Conservation (phyloP, 768 basidiomycete species). For the Multifurca ochricompacta region DNA sequence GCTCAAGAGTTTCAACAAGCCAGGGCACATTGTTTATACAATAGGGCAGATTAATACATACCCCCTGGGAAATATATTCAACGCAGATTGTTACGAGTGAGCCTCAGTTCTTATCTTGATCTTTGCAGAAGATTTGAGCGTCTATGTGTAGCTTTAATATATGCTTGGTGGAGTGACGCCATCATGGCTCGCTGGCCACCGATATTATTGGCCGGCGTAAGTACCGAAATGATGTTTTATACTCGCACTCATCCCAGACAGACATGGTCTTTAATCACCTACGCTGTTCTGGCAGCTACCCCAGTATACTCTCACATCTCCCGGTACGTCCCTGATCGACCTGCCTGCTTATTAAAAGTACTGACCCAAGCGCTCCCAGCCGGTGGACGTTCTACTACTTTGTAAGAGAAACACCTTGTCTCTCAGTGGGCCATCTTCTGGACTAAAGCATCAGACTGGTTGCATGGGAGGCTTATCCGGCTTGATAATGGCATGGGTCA, state of each 20-base stretch:
- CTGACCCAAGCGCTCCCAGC: constrained; percentile 13
- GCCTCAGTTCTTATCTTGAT: neutral
- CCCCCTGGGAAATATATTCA: constrained; percentile 30
- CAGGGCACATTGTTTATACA: constrained; percentile 26
- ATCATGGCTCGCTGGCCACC: constrained; percentile 32
- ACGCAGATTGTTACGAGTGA: constrained; percentile 30
- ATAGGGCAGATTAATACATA: constrained; percentile 34
- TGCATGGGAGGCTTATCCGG: constrained; percentile 30
- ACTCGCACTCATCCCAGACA: constrained; percentile 1
- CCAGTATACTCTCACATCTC: constrained; percentile 30
- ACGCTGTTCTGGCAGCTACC: constrained; percentile 29
- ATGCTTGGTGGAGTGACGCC: constrained; percentile 34
- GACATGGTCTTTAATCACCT: constrained; percentile 29
- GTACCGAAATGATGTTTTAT: constrained; percentile 8
- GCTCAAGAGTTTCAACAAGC: constrained; percentile 33
- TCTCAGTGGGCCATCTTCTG: neutral
- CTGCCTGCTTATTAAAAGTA: neutral
- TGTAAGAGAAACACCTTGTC: constrained; percentile 13
- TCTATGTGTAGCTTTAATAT: constrained; percentile 25
- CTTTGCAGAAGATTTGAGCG: neutral
- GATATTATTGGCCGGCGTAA: constrained; percentile 31
- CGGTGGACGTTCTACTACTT: constrained; percentile 35
- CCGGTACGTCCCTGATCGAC: constrained; percentile 19
- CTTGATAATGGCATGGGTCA: constrained; percentile 33
- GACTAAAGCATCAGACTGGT: constrained; percentile 22